Evolutionary conservation across 208 protist species (phyloP).

Genomic region (Trichomonas vaginalis): DNA sequence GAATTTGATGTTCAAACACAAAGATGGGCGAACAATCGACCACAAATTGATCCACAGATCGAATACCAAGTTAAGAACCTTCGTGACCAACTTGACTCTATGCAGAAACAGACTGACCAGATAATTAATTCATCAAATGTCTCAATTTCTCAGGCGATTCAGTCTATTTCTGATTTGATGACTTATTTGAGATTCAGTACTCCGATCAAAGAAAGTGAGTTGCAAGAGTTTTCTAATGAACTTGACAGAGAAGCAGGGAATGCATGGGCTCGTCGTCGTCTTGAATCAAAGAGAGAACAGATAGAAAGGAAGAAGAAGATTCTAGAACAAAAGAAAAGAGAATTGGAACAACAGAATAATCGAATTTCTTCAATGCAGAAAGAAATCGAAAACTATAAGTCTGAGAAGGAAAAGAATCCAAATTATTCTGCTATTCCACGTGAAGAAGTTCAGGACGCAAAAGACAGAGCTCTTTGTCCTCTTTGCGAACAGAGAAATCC

Average conservation of each 20-base stretch:
- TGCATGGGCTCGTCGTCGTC: not conserved
- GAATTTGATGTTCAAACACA: not conserved
- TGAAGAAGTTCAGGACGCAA: not conserved
- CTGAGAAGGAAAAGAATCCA: not conserved
- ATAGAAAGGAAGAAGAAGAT: not conserved
- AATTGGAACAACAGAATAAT: not conserved
- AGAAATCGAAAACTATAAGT: not conserved
- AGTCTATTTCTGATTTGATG: not conserved
- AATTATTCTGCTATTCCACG: not conserved
- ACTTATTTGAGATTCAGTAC: not conserved
- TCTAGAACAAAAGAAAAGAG: not conserved
- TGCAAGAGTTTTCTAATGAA: not conserved
- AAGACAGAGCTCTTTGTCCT: not conserved
- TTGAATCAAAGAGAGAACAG: not conserved
- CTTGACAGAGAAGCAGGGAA: not conserved
- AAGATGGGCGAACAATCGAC: not conserved
- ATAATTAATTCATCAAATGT: not conserved
- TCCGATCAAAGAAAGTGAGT: not conserved
- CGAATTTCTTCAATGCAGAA: not conserved
- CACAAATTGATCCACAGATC: not conserved
- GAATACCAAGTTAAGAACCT: not conserved
- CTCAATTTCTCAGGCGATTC: not conserved
- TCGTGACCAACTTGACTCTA: not conserved
- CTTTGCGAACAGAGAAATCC: not conserved
- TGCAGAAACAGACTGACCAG: not conserved